These are phyloP conservation scores for Phytophthora sp. DNA, from an alignment of 352 stramenopile species.

Conservation along the genomic window DNA sequence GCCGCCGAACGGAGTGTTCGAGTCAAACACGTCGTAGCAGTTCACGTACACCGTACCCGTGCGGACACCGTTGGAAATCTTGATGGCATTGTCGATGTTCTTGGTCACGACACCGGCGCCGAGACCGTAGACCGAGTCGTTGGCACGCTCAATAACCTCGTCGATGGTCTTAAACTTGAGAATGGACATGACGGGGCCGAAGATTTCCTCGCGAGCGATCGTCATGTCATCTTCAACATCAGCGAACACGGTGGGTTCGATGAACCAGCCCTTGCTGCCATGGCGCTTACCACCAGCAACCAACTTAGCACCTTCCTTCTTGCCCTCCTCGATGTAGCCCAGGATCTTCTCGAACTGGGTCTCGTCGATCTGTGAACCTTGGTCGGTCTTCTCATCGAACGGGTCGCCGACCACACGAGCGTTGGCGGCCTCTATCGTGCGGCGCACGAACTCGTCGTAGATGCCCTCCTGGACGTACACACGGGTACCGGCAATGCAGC, in stretches of 20 bases:
- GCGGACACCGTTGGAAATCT: conserved; percentile 87
- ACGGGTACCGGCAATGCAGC: conserved; percentile 79
- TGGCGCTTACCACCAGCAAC: conserved; percentile 80
- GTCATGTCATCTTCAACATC: conserved; percentile 66
- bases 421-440: conserved; percentile 54
- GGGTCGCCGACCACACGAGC: conserved; percentile 60
- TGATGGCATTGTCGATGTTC: conserved; percentile 83
- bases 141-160: conserved; percentile 85
- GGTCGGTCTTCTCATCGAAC: conserved; percentile 44
- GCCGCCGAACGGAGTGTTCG: conserved; percentile 83
- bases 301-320: conserved; percentile 81
- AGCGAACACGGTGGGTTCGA: conserved; percentile 92
- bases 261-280: conserved; percentile 84
- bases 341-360: conserved; percentile 86
- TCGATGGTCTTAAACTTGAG: conserved; percentile 10
- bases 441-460: conserved; percentile 39
- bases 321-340: conserved; percentile 69
- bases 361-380: conserved; percentile 68
- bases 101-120: conserved; percentile 89
- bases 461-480: conserved; percentile 84
- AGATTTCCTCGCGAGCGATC: conserved; percentile 10
- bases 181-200: conserved; percentile 15
- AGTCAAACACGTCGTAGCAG: conserved; percentile 91
- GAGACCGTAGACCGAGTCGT: conserved; percentile 88
- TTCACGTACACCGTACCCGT: conserved; percentile 95